phyloP scores from a whole-genome alignment of 2,329 filamentous ascomycete genomes.

The Aspergillus quadrilineatus region DNA sequence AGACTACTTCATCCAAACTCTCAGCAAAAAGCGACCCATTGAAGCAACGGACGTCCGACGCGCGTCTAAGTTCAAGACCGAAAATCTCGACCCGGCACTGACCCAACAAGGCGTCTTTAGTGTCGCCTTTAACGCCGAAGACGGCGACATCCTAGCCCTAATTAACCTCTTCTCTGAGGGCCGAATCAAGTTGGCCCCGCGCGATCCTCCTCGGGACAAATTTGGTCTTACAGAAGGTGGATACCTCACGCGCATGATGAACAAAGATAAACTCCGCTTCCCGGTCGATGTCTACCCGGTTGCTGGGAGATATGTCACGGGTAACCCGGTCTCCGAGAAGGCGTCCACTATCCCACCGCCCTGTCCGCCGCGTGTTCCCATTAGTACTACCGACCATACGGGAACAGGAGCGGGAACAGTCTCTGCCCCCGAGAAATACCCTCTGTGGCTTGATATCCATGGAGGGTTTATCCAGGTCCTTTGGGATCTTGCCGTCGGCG shows the following conservation, averaged over 20 bases:
- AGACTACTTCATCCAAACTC: conserved; percentile 39
- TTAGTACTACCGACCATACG: too few species aligned
- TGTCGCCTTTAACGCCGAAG: conserved; percentile 39
- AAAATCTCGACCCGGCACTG: conserved; percentile 43
- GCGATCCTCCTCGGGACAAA: conserved; percentile 43
- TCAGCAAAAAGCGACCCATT: conserved; percentile 44
- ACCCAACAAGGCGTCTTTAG: conserved; percentile 29
- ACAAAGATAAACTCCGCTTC: conserved; percentile 46
- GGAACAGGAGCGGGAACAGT: neutral
- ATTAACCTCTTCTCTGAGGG: conserved; percentile 43
- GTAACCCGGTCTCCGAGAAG: conserved; percentile 36
- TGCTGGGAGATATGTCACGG: conserved; percentile 37
- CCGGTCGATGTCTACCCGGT: conserved; percentile 40
- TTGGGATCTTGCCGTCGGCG: conserved; percentile 46
- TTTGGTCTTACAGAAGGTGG: conserved; percentile 49
- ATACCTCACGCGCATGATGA: conserved; percentile 49
- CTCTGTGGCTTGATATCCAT: conserved; percentile 52
- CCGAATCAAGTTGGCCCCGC: conserved; percentile 36
- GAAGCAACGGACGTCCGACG: conserved; percentile 41
- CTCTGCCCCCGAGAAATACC: conserved; percentile 34
- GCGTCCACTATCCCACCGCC: conserved; percentile 27
- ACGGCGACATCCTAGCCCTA: conserved; percentile 45
- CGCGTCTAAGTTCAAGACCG: conserved; percentile 44
- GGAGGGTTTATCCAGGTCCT: conserved; percentile 33
- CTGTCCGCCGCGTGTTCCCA: conserved; percentile 14